Evolutionary conservation across 2,329 filamentous ascomycete genomes (phyloP), one percentile per base, ranked within the genome.

Genomic region (Aspergillus terreus): DNA sequence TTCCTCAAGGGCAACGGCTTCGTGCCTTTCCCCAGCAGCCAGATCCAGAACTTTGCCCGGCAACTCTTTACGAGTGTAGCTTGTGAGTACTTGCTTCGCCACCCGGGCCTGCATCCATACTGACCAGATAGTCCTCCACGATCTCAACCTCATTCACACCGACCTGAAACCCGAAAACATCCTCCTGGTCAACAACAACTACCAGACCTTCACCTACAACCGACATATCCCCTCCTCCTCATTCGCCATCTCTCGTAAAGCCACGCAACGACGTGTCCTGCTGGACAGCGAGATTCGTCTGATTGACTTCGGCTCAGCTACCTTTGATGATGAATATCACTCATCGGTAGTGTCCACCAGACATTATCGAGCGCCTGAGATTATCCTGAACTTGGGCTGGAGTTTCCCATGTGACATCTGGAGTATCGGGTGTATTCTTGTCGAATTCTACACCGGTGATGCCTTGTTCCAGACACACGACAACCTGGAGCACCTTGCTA

Each of bases 51-150:
- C 68, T 97, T 99, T 78, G 94, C 94, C 44, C 85, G 92, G 46
- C 94, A 99, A 69, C 78, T 99, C 14, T 88, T 99, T 55, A 97
- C 92, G n/a, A 97, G 92, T 65, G 95, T 99, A 65, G 94, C 94
- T 52, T 99, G 90, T 95, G 76, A 80, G 90, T 84, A 14, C 14
- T 42, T 17, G 43, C n/a, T 35, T 10, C 12, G n/a, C 11, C 21
- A 44, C 40, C 9, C 19, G 47, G 47, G 49, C 33, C 44, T 21
- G 25, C 47, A n/a, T 50, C 46, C 50, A 53, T 65, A 57, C 71
- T 71, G 50, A 68, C 54, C 19, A 42, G 12, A 25, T 56, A 95
- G 90, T 97, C 71, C 79, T 99, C 19, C 94, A 99, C 68, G 94
- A 99, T 72, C 82, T 99, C 15, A 96, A 97, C 69, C 82, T 99